Base-by-base conservation (phyloP, 306 rosid genomes). In the Prunus kanzakura region DNA sequence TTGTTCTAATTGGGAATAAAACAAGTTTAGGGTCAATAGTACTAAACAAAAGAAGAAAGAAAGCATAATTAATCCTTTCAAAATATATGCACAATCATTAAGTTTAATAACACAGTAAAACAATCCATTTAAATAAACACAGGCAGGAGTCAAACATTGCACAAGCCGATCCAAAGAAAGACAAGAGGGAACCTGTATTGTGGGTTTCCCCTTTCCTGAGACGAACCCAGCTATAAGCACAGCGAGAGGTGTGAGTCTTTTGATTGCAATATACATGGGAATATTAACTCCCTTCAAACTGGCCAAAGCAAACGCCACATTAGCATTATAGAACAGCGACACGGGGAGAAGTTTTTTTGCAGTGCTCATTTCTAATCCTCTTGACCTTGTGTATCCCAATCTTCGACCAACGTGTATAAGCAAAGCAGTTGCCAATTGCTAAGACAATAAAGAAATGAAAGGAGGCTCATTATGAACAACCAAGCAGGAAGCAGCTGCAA, bases 241-340 rank as follows among this genome's bases (percentile, higher is more conserved):
- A 25, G 99, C 93, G 66, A 96, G 99, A 0, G 98, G 99, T 30
- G 99, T 96, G 82, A 96, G 96, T 84, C 99, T 91, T 88, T 92
- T 96, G 49, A 96, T 96, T 6, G 99, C 98, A 76, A 96, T 96
- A 64, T 95, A 95, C 99, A 95, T 95, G 4, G 99, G 97, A 72
- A 95, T 95, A 74, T 96, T 92, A 49, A 96, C 96, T 78, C 99
- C 99, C 86, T 92, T 96, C 84, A 96, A 83, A 78, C 99, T 96
- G 16, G 99, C 99, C 88, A 95, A 55, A 71, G 99, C 96, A 89
- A 96, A 96, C 3, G 97, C 97, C 4, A 96, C 99, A 80, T 96
- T 96, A 15, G 96, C 99, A 78, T 96, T 96, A 58, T 96, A 96
- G 86, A 92, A 96, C 45, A 96, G 76, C 1, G 96, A 96, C 57